These are phyloP conservation scores for Amanita muscaria DNA, from an alignment of 768 basidiomycete genomes.

Conservation along the genomic window DNA sequence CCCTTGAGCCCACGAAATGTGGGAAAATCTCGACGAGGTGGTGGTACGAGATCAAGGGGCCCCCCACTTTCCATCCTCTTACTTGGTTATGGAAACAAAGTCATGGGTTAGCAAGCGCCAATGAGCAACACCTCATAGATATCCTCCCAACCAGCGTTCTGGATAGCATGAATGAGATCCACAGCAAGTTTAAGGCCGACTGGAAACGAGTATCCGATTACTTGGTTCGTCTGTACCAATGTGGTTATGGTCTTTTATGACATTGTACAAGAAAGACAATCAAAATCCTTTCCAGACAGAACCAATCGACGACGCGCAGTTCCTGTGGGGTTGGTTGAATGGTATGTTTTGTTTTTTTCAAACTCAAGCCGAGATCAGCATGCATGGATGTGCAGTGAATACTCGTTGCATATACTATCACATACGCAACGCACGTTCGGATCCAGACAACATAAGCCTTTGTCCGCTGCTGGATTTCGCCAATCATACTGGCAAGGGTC, in stretches of 20 bases:
- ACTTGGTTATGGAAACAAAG: constrained; percentile 47
- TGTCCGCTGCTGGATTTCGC: constrained; percentile 90
- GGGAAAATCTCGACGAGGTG: too few relatives aligned
- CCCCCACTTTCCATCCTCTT: constrained; percentile 72
- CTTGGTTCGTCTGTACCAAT: constrained; percentile 36
- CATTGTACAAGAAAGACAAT: constrained; percentile 13
- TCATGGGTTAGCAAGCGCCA: constrained; percentile 7
- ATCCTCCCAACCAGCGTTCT: constrained; percentile 41
- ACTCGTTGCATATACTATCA: constrained; percentile 82
- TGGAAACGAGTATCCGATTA: constrained; percentile 44
- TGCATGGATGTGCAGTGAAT: constrained; percentile 50
- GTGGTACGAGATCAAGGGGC: too few relatives aligned
- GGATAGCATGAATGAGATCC: constrained; percentile 32
- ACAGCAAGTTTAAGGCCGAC: constrained; percentile 45
- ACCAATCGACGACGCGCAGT: constrained; percentile 31
- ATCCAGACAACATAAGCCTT: constrained; percentile 75
- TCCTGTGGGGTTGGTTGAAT: constrained; percentile 89
- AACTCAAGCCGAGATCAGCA: not conserved
- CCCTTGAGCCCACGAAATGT: too few relatives aligned
- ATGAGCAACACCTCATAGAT: constrained; percentile 26
- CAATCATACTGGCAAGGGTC: constrained; percentile 50
- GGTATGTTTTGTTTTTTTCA: constrained; percentile 39
- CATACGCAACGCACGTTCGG: constrained; percentile 35
- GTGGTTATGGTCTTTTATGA: constrained; percentile 1
- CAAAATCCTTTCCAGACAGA: constrained; percentile 7